phyloP scores from a whole-genome alignment of 257 asterid genomes.

The Galeopsis tetrahit region DNA sequence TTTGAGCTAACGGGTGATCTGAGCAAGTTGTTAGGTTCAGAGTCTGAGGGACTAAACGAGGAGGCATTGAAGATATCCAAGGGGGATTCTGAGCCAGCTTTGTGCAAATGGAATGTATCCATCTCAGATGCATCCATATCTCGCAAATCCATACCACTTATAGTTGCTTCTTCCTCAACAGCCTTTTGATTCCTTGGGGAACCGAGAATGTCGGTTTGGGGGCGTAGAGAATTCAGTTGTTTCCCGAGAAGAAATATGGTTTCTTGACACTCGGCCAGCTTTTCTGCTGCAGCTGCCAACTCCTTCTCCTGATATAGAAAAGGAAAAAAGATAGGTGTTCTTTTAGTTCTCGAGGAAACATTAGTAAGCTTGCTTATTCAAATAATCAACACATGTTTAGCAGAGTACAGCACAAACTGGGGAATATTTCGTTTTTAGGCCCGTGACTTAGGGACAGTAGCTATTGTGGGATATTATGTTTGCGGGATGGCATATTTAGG shows the following conservation, averaged over 20 bases:
- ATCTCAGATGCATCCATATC: conserved; percentile 54
- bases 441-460: too few relatives aligned
- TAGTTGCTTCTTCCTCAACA: conserved; percentile 57
- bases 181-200: conserved; percentile 50
- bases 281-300: conserved; percentile 83
- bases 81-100: conserved; percentile 65
- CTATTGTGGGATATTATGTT: too few relatives aligned
- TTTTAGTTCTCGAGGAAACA: conserved; percentile 28
- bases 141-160: conserved; percentile 55
- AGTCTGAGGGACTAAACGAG: conserved; percentile 55
- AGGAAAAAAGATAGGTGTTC: neutral
- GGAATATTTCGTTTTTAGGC: too few relatives aligned
- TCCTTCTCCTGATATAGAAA: conserved; percentile 72
- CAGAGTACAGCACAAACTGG: neutral
- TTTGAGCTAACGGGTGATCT: conserved; percentile 61
- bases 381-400: neutral
- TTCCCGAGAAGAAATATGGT: conserved; percentile 88
- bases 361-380: neutral
- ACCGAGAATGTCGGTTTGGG: conserved; percentile 54
- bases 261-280: conserved; percentile 93
- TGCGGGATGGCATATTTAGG: too few relatives aligned
- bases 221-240: conserved; percentile 77
- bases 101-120: conserved; percentile 48
- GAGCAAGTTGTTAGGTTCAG: conserved; percentile 56
- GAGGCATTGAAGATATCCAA: conserved; percentile 43